Percentiles rank a stretch among this genome's conserved stretches.
These are phyloP conservation scores for Pharnaceum exiguum DNA, from an alignment of 148 eudicot genomes.

Conservation along the genomic window DNA sequence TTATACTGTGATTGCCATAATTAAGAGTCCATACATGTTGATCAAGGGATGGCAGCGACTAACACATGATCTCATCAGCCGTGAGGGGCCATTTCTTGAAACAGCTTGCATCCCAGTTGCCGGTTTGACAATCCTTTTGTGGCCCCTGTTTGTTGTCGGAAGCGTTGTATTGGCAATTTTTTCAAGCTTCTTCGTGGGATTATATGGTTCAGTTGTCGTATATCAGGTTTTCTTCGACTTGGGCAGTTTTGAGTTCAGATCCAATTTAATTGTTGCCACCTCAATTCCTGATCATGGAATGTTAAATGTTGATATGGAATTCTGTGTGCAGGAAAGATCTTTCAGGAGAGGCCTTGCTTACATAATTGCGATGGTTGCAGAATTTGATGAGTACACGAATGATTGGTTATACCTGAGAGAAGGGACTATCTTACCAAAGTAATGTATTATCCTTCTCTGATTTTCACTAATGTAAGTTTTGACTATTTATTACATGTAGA, in stretches of 20 bases:
- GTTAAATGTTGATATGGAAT: not conserved
- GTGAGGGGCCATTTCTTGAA: constrained; percentile 93
- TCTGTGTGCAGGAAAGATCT: constrained; percentile 77
- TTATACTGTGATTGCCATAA: constrained; percentile 62
- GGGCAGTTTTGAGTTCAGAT: not conserved
- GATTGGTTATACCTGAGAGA: constrained; percentile 94
- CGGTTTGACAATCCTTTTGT: constrained; percentile 74
- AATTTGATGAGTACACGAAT: constrained; percentile 92
- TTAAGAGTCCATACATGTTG: constrained; percentile 84
- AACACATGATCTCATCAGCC: constrained; percentile 69
- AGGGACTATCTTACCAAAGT: constrained; percentile 91
- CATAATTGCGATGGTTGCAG: constrained; percentile 89
- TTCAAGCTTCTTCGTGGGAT: constrained; percentile 67
- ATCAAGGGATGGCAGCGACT: constrained; percentile 88
- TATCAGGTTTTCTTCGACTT: constrained; percentile 57
- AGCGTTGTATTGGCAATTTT: constrained; percentile 59
- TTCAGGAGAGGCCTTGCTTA: constrained; percentile 73
- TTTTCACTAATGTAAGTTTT: no score
- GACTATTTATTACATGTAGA: no score
- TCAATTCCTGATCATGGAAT: not conserved
- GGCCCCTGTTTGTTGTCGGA: constrained; percentile 84
- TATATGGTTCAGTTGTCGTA: constrained; percentile 68
- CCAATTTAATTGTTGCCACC: not conserved
- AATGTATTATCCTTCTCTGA: constrained; percentile 24
- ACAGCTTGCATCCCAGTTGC: constrained; percentile 94